phyloP scores from a whole-genome alignment of 2,329 filamentous ascomycete species.

The Taxawa tesnikishii region DNA sequence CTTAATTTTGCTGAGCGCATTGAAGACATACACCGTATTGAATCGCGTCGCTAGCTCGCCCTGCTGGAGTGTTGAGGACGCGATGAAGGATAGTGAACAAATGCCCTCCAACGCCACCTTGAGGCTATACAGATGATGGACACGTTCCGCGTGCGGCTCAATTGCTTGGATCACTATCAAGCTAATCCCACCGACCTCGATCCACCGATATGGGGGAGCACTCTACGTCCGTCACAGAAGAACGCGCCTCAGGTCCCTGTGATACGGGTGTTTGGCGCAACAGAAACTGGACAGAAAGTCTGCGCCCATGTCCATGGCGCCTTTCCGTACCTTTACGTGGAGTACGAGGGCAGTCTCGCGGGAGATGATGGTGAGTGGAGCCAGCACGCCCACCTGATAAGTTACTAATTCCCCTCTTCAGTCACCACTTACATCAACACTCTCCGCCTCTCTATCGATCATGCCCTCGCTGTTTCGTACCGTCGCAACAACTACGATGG shows the following conservation, averaged over 20 bases:
- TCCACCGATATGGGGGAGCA: slow-evolving; percentile 46
- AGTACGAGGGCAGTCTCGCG: slow-evolving; percentile 60
- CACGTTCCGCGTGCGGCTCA: slow-evolving; percentile 74
- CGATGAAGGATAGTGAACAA: no score
- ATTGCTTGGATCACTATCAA: slow-evolving; percentile 95
- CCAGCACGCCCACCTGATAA: background rate
- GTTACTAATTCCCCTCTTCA: slow-evolving; percentile 20
- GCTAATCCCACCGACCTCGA: slow-evolving; percentile 67
- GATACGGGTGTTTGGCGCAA: slow-evolving; percentile 82
- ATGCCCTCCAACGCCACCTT: background rate
- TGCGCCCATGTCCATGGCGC: slow-evolving; percentile 93
- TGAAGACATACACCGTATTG: no score
- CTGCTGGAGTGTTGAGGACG: no score
- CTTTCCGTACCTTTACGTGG: slow-evolving; percentile 89
- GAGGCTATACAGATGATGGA: slow-evolving; percentile 8
- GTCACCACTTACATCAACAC: slow-evolving; percentile 65
- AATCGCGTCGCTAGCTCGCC: no score
- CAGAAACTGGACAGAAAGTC: slow-evolving; percentile 88
- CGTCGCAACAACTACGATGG: slow-evolving; percentile 60
- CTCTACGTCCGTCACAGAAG: slow-evolving; percentile 47
- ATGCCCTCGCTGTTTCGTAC: slow-evolving; percentile 77
- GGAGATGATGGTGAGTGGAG: slow-evolving; percentile 50
- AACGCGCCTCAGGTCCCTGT: slow-evolving; percentile 67
- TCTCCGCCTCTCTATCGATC: slow-evolving; percentile 79
- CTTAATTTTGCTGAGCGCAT: no score